Base-by-base conservation (phyloP, 164 flowering plant species). In the Cinnamomum chago region DNA sequence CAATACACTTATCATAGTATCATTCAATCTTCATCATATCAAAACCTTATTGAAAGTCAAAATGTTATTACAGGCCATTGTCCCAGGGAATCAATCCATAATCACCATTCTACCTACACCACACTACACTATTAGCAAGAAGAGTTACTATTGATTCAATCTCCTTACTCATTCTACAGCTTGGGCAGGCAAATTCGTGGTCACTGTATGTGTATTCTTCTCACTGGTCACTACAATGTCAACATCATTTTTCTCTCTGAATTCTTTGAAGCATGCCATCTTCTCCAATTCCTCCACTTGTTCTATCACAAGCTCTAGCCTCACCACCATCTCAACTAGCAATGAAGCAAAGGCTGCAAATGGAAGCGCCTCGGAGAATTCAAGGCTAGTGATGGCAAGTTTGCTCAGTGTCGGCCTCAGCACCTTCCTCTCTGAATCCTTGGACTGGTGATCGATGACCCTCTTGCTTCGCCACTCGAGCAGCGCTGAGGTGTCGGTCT, bases 361-460 rank as follows among this genome's bases (percentile, higher is more conserved):
- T 0, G 99, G 98, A 51, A 95, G 95, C 0, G 99, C 98, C 74
- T 95, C 99, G 0, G 98, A 90, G 84, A 95, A 95, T 79, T 95
- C 99, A 0, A 95, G 85, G 76, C 96, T 90, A 0, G 93, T 90
- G 55, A 90, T 83, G 0, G 86, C 88, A 28, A 88, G 77, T 80
- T 90, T 93, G 75, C 98, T 95, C 76, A 89, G 30, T 40, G 90
- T 88, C 1, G 94, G 90, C 83, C 97, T 85, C 72, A 95, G 75
- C 0, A 73, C 33, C 73, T 82, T 88, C 52, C 79, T 72, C n/a
- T 69, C 68, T 0, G 58, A 6, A 13, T 28, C 74, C 30, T 84
- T 86, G 0, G 76, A 64, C 23, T 79, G 81, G 65, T 35, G 72
- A 5, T 85, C 81, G 12, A 55, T 55, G 9, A 70, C 82, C 77